Evolutionary conservation across 306 rosid species (phyloP).

Genomic region (Vigna radiata): DNA sequence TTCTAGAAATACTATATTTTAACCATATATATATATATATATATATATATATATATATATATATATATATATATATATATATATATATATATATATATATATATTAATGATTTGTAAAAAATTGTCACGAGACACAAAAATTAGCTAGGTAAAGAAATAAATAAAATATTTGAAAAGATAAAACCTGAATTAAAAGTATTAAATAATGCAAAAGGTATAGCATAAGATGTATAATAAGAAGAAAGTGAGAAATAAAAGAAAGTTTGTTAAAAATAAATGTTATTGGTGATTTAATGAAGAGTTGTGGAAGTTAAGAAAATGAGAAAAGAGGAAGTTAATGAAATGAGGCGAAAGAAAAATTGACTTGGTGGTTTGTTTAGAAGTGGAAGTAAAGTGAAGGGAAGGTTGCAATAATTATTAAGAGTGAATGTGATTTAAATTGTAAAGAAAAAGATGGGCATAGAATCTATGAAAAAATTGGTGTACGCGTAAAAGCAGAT

Average conservation of each 20-base stretch:
- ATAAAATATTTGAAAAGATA: no score
- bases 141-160: no score
- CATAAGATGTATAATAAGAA: background rate
- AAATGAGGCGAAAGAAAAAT: background rate
- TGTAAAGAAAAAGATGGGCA: background rate
- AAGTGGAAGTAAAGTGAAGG: background rate
- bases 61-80: no score
- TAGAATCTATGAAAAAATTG: conserved; percentile 9
- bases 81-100: no score
- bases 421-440: conserved; percentile 4
- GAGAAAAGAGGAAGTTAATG: background rate
- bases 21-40: no score
- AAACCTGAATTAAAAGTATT: no score
- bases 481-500: background rate
- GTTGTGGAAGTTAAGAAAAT: background rate
- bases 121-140: no score
- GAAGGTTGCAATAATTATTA: background rate
- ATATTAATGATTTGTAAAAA: no score
- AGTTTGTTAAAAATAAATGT: background rate
- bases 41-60: no score
- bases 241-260: background rate
- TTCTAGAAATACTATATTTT: no score
- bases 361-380: conserved; percentile 1
- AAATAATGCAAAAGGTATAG: no score
- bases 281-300: background rate